Percentiles rank a stretch among this genome's conserved stretches.
phyloP scores from a whole-genome alignment of 495 filamentous ascomycete genomes.

The Aspergillus bertholletiae region DNA sequence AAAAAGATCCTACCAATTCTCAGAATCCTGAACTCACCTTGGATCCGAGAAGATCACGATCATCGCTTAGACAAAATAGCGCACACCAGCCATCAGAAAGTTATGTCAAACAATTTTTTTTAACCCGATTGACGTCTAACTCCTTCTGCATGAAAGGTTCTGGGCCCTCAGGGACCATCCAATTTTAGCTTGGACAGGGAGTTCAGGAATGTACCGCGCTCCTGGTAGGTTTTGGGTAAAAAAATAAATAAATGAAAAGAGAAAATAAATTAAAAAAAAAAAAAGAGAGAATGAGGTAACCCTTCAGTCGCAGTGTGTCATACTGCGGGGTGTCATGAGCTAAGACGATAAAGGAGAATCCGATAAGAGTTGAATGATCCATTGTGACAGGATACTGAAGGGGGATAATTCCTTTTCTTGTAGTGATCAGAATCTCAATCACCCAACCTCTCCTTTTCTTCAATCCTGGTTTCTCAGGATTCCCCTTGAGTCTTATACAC shows the following conservation, averaged over 20 bases:
- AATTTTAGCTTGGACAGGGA: background rate
- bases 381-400: background rate
- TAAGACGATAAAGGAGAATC: slow-evolving; percentile 1
- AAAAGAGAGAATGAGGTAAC: slow-evolving; percentile 7
- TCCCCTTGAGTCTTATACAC: background rate
- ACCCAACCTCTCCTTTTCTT: background rate
- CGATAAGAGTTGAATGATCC: background rate
- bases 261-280: too few species aligned
- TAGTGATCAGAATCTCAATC: background rate
- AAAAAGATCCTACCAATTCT: too few species aligned
- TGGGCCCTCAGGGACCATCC: slow-evolving; percentile 20
- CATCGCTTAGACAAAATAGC: background rate
- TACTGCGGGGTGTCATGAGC: slow-evolving; percentile 8
- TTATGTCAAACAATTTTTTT: slow-evolving; percentile 9
- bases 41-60: background rate
- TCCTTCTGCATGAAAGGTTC: slow-evolving; percentile 9
- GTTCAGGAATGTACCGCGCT: background rate
- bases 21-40: too few species aligned
- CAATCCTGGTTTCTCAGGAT: background rate
- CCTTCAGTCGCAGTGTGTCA: background rate
- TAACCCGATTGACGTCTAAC: background rate
- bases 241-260: too few species aligned
- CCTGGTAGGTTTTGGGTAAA: background rate
- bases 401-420: background rate
- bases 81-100: slow-evolving; percentile 11